These are phyloP conservation scores for Fusarium veterinarium DNA, from an alignment of 2,329 filamentous ascomycete species.

Conservation along the genomic window DNA sequence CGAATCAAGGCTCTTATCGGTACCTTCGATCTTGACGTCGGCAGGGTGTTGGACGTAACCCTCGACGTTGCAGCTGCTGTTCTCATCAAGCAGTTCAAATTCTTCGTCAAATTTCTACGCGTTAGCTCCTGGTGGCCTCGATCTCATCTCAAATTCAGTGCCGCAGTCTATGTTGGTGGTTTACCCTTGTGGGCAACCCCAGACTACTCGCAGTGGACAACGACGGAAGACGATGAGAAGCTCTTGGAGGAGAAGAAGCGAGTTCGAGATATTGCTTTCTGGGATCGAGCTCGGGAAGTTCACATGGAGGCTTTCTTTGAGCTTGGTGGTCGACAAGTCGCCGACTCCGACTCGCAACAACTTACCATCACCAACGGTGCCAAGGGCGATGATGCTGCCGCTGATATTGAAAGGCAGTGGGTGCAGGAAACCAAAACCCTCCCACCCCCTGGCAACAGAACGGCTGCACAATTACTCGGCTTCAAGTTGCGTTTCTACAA, in stretches of 20 bases:
- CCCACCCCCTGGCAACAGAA: slow-evolving; percentile 86
- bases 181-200: slow-evolving; percentile 90
- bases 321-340: slow-evolving; percentile 77
- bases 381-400: slow-evolving; percentile 58
- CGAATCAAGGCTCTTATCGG: slow-evolving; percentile 94
- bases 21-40: slow-evolving; percentile 96
- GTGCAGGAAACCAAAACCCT: slow-evolving; percentile 83
- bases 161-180: slow-evolving; percentile 66
- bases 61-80: slow-evolving; percentile 95
- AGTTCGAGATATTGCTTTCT: slow-evolving; percentile 80
- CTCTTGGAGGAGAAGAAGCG: slow-evolving; percentile 67
- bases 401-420: slow-evolving; percentile 75
- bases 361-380: slow-evolving; percentile 53
- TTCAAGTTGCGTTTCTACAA: slow-evolving; percentile 98
- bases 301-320: slow-evolving; percentile 91
- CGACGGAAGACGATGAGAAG: slow-evolving; percentile 76
- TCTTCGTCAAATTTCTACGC: slow-evolving; percentile 92
- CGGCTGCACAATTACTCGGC: slow-evolving; percentile 92
- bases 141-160: slow-evolving; percentile 58
- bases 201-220: slow-evolving; percentile 70
- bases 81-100: slow-evolving; percentile 90
- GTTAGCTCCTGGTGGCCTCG: slow-evolving; percentile 98
- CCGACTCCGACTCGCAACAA: slow-evolving; percentile 66
- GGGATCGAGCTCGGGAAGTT: slow-evolving; percentile 79
- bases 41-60: slow-evolving; percentile 91